Evolutionary conservation across 352 stramenopile genomes (phyloP).

Genomic region (Pythium dissimile): DNA sequence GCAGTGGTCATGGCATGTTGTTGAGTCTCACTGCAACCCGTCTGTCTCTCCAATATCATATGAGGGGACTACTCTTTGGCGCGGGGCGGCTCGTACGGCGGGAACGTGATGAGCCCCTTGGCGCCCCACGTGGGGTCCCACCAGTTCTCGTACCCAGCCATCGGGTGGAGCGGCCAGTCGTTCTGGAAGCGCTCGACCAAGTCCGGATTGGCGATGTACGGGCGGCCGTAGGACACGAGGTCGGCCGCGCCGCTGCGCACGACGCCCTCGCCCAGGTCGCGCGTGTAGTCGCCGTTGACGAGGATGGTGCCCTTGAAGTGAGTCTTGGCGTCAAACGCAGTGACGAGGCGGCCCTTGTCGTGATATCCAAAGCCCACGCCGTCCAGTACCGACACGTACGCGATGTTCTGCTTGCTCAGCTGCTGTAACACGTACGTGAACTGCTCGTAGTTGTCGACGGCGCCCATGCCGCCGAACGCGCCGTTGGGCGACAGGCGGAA

Average conservation of each 20-base stretch:
- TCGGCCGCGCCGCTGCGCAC: conserved; percentile 25
- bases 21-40: too few relatives aligned
- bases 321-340: conserved; percentile 16
- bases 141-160: neutral
- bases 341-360: conserved; percentile 10
- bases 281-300: conserved; percentile 21
- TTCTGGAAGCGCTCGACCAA: conserved; percentile 8
- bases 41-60: too few relatives aligned
- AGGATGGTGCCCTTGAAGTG: conserved; percentile 32
- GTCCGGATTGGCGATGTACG: conserved; percentile 12
- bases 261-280: conserved; percentile 17
- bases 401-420: conserved; percentile 24
- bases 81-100: neutral
- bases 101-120: neutral
- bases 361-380: conserved; percentile 19
- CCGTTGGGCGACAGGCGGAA: conserved; percentile 16
- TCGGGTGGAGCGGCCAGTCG: neutral
- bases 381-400: conserved; percentile 26
- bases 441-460: conserved; percentile 3
- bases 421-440: conserved; percentile 5
- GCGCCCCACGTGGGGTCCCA: conserved; percentile 4
- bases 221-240: conserved; percentile 18
- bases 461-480: conserved; percentile 16
- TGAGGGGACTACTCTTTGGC: neutral
- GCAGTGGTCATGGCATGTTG: too few relatives aligned